Conservation (phyloP, 2,329 filamentous ascomycete genomes). For the Microcyclospora pomicola region DNA sequence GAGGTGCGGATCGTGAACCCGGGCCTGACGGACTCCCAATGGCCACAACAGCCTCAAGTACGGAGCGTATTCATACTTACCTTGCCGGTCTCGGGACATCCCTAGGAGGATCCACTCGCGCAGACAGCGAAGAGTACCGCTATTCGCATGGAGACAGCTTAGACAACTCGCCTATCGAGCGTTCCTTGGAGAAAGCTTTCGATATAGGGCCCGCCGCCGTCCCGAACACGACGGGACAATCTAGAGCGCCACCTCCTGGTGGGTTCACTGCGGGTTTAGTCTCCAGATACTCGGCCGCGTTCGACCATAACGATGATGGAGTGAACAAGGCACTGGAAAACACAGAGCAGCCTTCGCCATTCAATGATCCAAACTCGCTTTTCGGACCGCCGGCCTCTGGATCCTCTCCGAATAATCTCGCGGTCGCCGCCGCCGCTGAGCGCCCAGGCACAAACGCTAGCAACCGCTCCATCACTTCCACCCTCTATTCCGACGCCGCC, state of each 20-base stretch:
- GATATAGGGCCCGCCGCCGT: neutral
- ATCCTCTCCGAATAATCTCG: neutral
- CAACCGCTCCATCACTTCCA: constrained; percentile 11
- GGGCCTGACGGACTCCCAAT: neutral
- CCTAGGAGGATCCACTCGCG: constrained; percentile 3
- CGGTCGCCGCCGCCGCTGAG: neutral
- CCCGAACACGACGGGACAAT: neutral
- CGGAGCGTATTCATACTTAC: constrained; percentile 4
- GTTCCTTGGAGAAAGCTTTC: neutral
- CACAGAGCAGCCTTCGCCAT: neutral
- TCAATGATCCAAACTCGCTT: constrained; percentile 2
- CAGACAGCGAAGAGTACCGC: constrained; percentile 1
- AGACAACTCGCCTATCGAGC: neutral
- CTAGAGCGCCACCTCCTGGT: neutral
- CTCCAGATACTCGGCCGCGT: neutral
- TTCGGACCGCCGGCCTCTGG: neutral
- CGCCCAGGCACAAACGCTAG: constrained; percentile 1
- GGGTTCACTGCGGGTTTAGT: neutral
- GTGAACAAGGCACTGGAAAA: neutral
- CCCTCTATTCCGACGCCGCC: constrained; percentile 15
- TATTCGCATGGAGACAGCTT: neutral
- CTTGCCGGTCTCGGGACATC: constrained; percentile 2
- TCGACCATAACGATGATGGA: neutral
- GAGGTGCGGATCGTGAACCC: neutral
- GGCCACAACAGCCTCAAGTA: constrained; percentile 9